Evolutionary conservation across 371 early-diverging fungal species (phyloP).

Genomic region (Zychaea mexicana): DNA sequence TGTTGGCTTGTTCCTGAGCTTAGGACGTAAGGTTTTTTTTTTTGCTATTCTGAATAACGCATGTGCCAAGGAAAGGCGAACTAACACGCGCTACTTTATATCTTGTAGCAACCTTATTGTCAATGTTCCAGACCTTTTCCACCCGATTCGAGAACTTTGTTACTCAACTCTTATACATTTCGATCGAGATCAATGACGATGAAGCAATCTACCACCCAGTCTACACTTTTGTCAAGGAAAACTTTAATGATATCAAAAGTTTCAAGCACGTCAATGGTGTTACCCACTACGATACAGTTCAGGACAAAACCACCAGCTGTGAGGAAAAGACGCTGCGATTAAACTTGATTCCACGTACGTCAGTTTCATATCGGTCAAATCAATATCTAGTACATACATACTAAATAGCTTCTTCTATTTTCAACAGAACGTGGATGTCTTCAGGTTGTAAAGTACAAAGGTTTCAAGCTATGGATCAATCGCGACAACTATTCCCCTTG

Average conservation of each 20-base stretch:
- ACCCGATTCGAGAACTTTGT: neutral
- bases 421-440: neutral
- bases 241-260: slow-evolving; percentile 16
- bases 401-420: neutral
- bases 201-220: slow-evolving; percentile 2
- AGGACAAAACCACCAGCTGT: neutral
- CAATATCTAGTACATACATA: neutral
- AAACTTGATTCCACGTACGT: slow-evolving; percentile 35
- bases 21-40: slow-evolving; percentile 10
- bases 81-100: neutral
- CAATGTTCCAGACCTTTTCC: neutral
- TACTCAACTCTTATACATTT: neutral
- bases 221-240: slow-evolving; percentile 12
- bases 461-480: slow-evolving; percentile 29
- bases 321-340: slow-evolving; percentile 17
- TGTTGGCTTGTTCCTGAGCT: slow-evolving; percentile 7
- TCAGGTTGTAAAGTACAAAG: slow-evolving; percentile 26
- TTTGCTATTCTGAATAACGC: slow-evolving; percentile 1
- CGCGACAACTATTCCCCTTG: slow-evolving; percentile 18
- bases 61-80: neutral
- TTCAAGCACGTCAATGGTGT: slow-evolving; percentile 14
- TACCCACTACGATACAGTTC: neutral
- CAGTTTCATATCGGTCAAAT: neutral
- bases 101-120: slow-evolving; percentile 4
- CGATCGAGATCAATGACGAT: slow-evolving; percentile 1